phyloP scores from a whole-genome alignment of 2,329 filamentous ascomycete genomes.

The Penicillium sp. region DNA sequence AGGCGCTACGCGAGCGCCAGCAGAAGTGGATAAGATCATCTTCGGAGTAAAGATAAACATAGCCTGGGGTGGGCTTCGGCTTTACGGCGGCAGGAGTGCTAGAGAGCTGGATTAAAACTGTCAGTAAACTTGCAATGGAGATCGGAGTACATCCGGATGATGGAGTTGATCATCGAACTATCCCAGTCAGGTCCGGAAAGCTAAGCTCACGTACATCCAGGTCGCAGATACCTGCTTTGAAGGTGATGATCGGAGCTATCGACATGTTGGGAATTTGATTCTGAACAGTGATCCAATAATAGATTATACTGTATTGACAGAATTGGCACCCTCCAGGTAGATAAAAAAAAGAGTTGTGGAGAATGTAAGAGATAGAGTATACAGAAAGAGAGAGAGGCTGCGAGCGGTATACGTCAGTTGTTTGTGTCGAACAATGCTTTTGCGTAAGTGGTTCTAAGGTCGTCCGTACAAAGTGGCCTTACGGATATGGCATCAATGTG shows the following conservation, averaged over 20 bases:
- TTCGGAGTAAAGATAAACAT: conserved; percentile 88
- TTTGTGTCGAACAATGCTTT: conserved; percentile 23
- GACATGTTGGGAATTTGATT: conserved; percentile 61
- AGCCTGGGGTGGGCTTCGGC: conserved; percentile 71
- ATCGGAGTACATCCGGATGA: background rate
- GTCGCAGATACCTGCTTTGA: conserved; percentile 91
- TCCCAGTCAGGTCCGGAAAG: background rate
- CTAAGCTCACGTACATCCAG: conserved; percentile 64
- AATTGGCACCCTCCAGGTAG: conserved; percentile 11
- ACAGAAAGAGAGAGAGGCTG: conserved; percentile 24
- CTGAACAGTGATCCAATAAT: background rate
- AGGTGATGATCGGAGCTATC: conserved; percentile 82
- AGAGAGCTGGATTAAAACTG: conserved; percentile 43
- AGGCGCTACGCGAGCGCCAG: conserved; percentile 79
- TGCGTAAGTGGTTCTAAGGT: conserved; percentile 15
- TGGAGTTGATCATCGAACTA: conserved; percentile 5
- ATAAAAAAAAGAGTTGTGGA: conserved; percentile 6
- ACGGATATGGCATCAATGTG: conserved; percentile 13
- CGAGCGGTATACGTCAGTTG: conserved; percentile 32
- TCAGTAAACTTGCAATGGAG: conserved; percentile 11
- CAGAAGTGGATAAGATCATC: conserved; percentile 97
- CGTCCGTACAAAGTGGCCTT: conserved; percentile 15
- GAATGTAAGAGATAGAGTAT: conserved; percentile 14
- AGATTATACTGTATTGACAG: background rate
- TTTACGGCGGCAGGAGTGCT: conserved; percentile 69